phyloP scores from a whole-genome alignment of 805 yeast species.

The Wickerhamiella sergipiensis region DNA sequence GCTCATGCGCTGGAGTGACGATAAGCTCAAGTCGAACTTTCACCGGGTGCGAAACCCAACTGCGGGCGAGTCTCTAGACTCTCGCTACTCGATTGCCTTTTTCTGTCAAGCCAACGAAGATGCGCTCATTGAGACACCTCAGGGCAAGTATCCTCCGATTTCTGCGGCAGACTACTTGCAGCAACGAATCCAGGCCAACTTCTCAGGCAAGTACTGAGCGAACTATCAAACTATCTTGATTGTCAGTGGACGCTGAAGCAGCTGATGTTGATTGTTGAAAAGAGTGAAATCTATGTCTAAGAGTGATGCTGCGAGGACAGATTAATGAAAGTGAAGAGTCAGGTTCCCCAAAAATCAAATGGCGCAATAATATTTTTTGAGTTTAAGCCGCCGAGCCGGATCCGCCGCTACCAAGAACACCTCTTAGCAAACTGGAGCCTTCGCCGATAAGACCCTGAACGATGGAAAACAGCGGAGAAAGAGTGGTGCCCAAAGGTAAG shows the following conservation, averaged over 20 bases:
- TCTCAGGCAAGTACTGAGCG: not conserved
- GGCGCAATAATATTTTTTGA: not conserved
- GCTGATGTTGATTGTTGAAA: no score
- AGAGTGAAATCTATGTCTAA: not conserved
- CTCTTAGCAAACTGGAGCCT: not conserved
- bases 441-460: not conserved
- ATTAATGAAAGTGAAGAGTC: not conserved
- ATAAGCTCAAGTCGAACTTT: conserved; percentile 8
- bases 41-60: conserved; percentile 11
- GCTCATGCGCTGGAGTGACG: conserved; percentile 13
- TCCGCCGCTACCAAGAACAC: not conserved
- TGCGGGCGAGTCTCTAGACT: conserved; percentile 5
- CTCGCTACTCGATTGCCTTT: conserved; percentile 9
- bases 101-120: conserved; percentile 12
- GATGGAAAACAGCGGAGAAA: not conserved
- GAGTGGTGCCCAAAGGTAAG: not conserved
- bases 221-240: no score
- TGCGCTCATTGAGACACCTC: conserved; percentile 7
- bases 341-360: not conserved
- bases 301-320: not conserved
- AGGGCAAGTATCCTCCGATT: conserved; percentile 5
- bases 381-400: not conserved
- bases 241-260: no score
- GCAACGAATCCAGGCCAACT: conserved; percentile 10
- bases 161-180: conserved; percentile 7